A percentile compares a stretch with the other conserved stretches of the same genome.
Conservation (phyloP, 768 basidiomycete species). For the Fomitopsis pulvina region DNA sequence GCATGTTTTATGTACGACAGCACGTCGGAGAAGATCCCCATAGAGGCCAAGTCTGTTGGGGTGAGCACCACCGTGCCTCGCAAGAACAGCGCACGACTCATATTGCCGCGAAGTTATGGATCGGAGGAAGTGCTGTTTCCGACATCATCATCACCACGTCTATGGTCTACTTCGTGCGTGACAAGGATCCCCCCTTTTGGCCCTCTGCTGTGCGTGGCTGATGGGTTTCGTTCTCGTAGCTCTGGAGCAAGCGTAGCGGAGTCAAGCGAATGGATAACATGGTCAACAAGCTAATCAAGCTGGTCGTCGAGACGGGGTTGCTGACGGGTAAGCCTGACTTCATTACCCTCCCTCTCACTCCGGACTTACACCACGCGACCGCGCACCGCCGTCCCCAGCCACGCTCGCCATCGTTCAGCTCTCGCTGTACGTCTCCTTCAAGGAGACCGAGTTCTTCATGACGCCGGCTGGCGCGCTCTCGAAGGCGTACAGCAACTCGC, state of each 20-base stretch:
- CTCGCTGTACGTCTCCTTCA: background rate
- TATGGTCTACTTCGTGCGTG: background rate
- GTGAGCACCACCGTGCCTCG: no score
- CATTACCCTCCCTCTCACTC: no score
- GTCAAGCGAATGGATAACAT: background rate
- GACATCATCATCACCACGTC: background rate
- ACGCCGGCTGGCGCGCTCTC: background rate
- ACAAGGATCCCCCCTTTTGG: background rate
- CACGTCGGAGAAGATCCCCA: background rate
- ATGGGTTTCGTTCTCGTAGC: background rate
- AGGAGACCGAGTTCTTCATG: background rate
- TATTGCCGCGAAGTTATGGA: background rate
- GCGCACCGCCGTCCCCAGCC: background rate
- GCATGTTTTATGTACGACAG: background rate
- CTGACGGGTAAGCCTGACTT: background rate
- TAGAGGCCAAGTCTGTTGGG: background rate
- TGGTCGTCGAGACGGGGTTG: constrained; percentile 1
- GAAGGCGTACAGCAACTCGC: constrained; percentile 1
- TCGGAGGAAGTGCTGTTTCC: background rate
- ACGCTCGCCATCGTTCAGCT: constrained; percentile 1
- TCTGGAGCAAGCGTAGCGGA: background rate
- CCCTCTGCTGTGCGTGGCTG: background rate
- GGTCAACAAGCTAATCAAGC: background rate
- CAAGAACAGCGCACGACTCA: no score
- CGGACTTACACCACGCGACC: no score